Conservation (phyloP, 2,329 filamentous ascomycete genomes). For the Aspergillus oerlinghausenensis region DNA sequence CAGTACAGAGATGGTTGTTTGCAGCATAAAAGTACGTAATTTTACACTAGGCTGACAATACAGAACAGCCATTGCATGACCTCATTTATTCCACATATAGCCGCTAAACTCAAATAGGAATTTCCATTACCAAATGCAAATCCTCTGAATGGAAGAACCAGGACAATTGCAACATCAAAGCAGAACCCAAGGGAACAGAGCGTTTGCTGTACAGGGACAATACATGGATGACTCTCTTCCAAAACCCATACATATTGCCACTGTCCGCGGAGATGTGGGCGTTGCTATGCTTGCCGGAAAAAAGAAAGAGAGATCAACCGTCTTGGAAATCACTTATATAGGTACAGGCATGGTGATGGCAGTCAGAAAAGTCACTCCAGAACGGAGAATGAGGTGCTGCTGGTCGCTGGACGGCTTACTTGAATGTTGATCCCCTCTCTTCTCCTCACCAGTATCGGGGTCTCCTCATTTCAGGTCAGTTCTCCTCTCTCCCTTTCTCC, state of each 20-base stretch:
- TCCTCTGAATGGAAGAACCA: slow-evolving; percentile 26
- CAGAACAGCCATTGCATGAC: neutral
- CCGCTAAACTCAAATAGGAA: slow-evolving; percentile 23
- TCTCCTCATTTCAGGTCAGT: neutral
- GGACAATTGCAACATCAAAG: neutral
- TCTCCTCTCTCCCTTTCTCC: neutral
- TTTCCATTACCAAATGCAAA: slow-evolving; percentile 37
- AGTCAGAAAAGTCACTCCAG: neutral
- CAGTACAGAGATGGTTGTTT: neutral
- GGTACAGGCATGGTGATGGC: neutral
- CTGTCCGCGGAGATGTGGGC: slow-evolving; percentile 6
- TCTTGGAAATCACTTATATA: neutral
- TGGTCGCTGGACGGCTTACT: neutral
- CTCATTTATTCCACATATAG: slow-evolving; percentile 1
- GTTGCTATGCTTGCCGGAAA: neutral
- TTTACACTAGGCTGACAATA: neutral
- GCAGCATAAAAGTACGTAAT: neutral
- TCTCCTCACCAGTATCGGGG: neutral
- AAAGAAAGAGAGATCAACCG: neutral
- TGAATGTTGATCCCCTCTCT: neutral
- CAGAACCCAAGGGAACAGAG: neutral
- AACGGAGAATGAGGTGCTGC: neutral
- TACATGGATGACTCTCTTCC: neutral
- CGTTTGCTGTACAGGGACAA: neutral
- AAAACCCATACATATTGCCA: neutral